Percentiles rank a stretch among this genome's conserved stretches.
Conservation (phyloP, 2,329 filamentous ascomycete genomes). For the Emmonsia crescens region DNA sequence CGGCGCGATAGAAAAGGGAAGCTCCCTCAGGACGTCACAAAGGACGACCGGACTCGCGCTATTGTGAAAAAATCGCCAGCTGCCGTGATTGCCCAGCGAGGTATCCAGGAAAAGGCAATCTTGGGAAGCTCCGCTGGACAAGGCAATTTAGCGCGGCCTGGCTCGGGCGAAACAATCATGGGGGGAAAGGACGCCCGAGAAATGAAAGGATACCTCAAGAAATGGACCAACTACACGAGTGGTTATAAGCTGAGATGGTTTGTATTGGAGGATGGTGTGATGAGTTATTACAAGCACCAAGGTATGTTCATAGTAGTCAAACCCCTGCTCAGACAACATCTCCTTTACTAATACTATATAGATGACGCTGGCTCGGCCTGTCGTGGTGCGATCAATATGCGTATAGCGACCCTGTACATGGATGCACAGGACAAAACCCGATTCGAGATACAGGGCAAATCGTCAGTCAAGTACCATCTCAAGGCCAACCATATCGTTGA, state of each 20-base stretch:
- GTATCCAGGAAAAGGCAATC: slow-evolving; percentile 95
- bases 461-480: slow-evolving; percentile 94
- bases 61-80: slow-evolving; percentile 92
- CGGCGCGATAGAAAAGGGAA: slow-evolving; percentile 90
- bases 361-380: slow-evolving; percentile 94
- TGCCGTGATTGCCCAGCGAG: slow-evolving; percentile 83
- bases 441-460: slow-evolving; percentile 96
- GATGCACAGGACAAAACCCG: slow-evolving; percentile 94
- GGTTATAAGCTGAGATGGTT: slow-evolving; percentile 98
- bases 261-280: slow-evolving; percentile 88
- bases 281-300: slow-evolving; percentile 99
- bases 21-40: slow-evolving; percentile 89
- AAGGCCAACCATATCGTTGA: slow-evolving; percentile 98
- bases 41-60: slow-evolving; percentile 76
- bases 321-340: neutral
- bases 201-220: slow-evolving; percentile 98
- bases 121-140: slow-evolving; percentile 59
- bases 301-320: slow-evolving; percentile 27
- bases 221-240: slow-evolving; percentile 98
- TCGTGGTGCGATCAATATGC: slow-evolving; percentile 97
- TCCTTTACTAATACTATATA: slow-evolving; percentile 13
- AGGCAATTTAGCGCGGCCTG: slow-evolving; percentile 40
- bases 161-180: slow-evolving; percentile 40
- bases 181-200: slow-evolving; percentile 81
- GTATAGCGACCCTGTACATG: slow-evolving; percentile 89